Base-by-base conservation (phyloP, 352 stramenopile species). In the Globisporangium recalcitrans region DNA sequence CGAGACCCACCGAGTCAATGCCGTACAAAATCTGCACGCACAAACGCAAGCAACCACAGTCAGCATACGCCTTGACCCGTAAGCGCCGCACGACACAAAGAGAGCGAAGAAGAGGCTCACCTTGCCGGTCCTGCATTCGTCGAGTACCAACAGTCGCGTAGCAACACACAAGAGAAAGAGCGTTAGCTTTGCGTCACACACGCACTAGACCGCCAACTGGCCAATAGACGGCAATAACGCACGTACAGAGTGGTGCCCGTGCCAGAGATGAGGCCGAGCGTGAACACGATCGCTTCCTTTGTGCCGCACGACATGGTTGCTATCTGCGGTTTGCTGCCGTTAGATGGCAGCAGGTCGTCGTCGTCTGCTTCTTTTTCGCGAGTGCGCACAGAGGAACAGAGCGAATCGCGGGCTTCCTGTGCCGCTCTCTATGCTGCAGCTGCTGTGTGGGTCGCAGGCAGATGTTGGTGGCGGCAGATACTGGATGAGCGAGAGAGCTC, bases 11-110 rank as follows among this genome's bases (percentile, higher is more conserved):
- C 11, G 85, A 90, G 58, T 96, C 82, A 29, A 98, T 81, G 29
- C 82, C 82, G 64, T 98, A 97, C 75, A 98, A 78, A n/a, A 97
- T 91, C 80, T 98, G 86, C 19, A n/a, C n/a, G 52, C 49, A n/a
- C 47, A 58, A 14, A 6, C 34, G 2, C 11, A 8, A 19, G 22
- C 34, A 54, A 7, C 24, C 52, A 32, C 3, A 40, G 6, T 24
- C 22, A 21, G 27, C 14, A 56, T 38, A 5, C 32, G 14, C 32
- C 27, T 57, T 5, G 9, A n/a, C 34, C n/a, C 10, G 2, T 1
- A 29, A 19, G 14, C 34, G 16, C 19, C n/a, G n/a, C n/a, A 14
- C 9, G 51, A 34, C 8, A 34, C 31, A 21, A 44, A 19, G 13
- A 42, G 4, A n/a, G n/a, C n/a, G 4, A 14, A 66, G 2, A 44